Evolutionary conservation across 768 basidiomycete species (phyloP).

Genomic region (Hygrophoropsis aurantiaca): DNA sequence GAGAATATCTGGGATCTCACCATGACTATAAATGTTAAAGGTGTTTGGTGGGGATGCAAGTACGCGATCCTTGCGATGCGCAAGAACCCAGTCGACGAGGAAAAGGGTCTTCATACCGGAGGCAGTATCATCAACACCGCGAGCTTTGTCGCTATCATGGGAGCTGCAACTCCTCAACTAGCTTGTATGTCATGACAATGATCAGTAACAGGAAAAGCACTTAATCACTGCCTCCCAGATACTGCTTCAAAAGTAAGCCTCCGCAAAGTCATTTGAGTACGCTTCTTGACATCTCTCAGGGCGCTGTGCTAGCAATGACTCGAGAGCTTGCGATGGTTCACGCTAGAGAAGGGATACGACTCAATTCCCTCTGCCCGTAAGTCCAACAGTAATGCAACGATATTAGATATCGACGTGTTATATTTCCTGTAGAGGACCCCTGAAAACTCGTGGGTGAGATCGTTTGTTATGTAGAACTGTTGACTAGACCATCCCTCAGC

Average conservation of each 20-base stretch:
- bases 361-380: conserved; percentile 96
- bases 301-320: conserved; percentile 98
- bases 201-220: background rate
- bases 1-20: conserved; percentile 95
- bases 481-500: conserved; percentile 45
- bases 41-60: conserved; percentile 99
- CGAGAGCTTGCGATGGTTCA: conserved; percentile 98
- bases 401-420: conserved; percentile 6
- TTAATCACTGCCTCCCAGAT: conserved; percentile 44
- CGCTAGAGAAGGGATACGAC: conserved; percentile 92
- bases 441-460: conserved; percentile 79
- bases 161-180: conserved; percentile 97
- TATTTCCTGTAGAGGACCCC: conserved; percentile 65
- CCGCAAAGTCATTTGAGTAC: background rate
- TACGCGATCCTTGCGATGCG: conserved; percentile 97
- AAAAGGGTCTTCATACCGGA: conserved; percentile 76
- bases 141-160: conserved; percentile 93
- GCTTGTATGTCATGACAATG: conserved; percentile 67
- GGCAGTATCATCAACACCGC: conserved; percentile 98
- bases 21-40: conserved; percentile 94
- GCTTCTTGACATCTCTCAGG: conserved; percentile 41
- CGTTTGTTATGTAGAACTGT: background rate
- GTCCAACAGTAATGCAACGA: conserved; percentile 35
- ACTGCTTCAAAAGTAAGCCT: conserved; percentile 86
- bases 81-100: conserved; percentile 79